Evolutionary conservation across 2,329 filamentous ascomycete species (phyloP), one percentile per base, ranked within the genome.

Genomic region (Xylaria sp.): DNA sequence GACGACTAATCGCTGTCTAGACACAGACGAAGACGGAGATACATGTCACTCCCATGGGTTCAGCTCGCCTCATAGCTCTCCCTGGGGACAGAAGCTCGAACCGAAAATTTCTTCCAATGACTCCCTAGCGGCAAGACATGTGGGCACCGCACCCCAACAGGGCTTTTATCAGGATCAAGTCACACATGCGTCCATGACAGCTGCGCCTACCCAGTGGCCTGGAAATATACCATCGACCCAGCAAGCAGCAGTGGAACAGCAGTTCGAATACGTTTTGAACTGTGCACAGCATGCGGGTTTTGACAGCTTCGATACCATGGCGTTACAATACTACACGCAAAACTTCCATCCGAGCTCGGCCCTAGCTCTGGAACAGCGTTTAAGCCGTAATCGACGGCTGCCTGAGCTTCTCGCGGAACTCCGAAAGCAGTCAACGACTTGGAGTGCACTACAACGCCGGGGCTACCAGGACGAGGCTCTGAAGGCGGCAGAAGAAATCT

Each of bases 321-420:
- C 66, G 4, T 56, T 60, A 28, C 55, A 64, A 7, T 68, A 68
- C 50, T 68, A 68, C 31, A 60, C 61, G 2, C 61, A 50, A n/a
- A 64, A 60, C 41, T 68, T 68, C 50, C 37, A 68, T 50, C 61
- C 66, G 10, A 15, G 28, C 12, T 68, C 66, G 6, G 31, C 41
- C 6, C 15, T 68, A 20, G 55, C 61, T 9, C 18, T 56, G 20
- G 61, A 68, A 12, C 66, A 68, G 25, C 55, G 62, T 18, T 23
- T 56, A 23, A 68, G 66, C 23, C 66, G 66, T 31, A 59, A 56
- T 34, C 39, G 50, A 44, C 60, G 56, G 13, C 18, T 68, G 1
- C 66, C 66, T 3, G 66, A 68, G 20, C 61, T 68, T 20, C 66
- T 68, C 20, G 56, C 56, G 2, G 66, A 64, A 48, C 39, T 68